These are phyloP conservation scores for Ophiosphaerella herpotricha DNA, from an alignment of 2,329 filamentous ascomycete genomes.

Conservation along the genomic window DNA sequence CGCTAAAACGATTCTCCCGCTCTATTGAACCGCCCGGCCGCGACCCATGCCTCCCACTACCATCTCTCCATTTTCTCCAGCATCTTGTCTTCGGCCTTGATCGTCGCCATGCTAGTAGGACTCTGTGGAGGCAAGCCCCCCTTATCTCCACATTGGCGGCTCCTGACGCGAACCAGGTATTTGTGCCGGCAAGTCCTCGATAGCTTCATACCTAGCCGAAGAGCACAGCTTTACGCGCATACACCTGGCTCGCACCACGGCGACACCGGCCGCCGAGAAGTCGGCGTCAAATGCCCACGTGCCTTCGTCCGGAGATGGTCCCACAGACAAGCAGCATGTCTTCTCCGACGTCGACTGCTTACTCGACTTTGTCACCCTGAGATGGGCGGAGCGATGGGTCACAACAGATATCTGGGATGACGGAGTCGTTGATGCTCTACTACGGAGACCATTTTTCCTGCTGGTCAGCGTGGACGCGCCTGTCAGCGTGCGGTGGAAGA, in stretches of 20 bases:
- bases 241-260: conserved; percentile 56
- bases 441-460: conserved; percentile 87
- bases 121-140: conserved; percentile 58
- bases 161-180: conserved; percentile 64
- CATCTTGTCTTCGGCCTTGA: background rate
- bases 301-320: conserved; percentile 22
- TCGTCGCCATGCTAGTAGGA: conserved; percentile 69
- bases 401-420: conserved; percentile 82
- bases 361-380: conserved; percentile 81
- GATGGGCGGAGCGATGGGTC: conserved; percentile 84
- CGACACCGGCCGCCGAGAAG: conserved; percentile 49
- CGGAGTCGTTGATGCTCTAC: conserved; percentile 71
- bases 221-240: conserved; percentile 81
- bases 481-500: conserved; percentile 78
- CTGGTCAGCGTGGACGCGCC: conserved; percentile 91
- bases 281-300: conserved; percentile 47
- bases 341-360: conserved; percentile 64
- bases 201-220: conserved; percentile 84
- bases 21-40: background rate
- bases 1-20: conserved; percentile 9
- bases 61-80: background rate
- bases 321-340: conserved; percentile 40
- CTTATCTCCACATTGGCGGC: background rate
- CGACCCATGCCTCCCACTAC: background rate
- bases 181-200: conserved; percentile 88